A percentile compares a stretch with the other conserved stretches of the same genome.
Evolutionary conservation across 176 grass and related monocot genomes (phyloP).

Genomic region (Aegilops umbellulata): DNA sequence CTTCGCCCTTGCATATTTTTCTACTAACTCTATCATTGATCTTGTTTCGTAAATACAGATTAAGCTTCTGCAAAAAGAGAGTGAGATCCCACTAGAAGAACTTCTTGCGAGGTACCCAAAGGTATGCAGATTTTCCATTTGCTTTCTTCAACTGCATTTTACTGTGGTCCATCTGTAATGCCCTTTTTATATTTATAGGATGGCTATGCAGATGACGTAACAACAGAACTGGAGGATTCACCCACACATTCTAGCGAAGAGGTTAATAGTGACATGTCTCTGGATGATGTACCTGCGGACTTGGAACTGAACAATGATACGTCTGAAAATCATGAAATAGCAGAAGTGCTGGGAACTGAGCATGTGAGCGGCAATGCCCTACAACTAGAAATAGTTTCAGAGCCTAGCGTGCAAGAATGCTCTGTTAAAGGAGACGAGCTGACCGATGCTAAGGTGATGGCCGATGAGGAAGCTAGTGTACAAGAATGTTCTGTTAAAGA

Average conservation of each 20-base stretch:
- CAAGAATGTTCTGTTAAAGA: constrained; percentile 5
- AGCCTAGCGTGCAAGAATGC: constrained; percentile 19
- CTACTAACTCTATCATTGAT: constrained; percentile 23
- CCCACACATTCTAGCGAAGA: constrained; percentile 44
- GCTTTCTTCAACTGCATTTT: constrained; percentile 12
- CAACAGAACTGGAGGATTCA: constrained; percentile 60
- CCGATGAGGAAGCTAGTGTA: neutral
- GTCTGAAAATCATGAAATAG: constrained; percentile 27
- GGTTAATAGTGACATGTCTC: constrained; percentile 35
- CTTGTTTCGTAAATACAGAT: constrained; percentile 53
- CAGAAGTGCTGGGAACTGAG: constrained; percentile 21
- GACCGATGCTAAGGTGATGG: neutral
- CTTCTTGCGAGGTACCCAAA: constrained; percentile 85
- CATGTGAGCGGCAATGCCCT: constrained; percentile 1
- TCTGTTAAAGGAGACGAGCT: neutral
- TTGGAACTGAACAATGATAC: constrained; percentile 34
- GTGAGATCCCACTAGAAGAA: constrained; percentile 86
- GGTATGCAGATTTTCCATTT: constrained; percentile 48
- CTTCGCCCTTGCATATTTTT: constrained; percentile 13
- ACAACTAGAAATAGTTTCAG: constrained; percentile 23
- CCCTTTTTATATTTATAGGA: constrained; percentile 75
- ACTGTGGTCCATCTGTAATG: constrained; percentile 29
- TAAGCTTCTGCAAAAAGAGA: constrained; percentile 91
- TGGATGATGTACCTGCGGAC: constrained; percentile 33
- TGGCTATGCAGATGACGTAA: constrained; percentile 59